Conservation (phyloP, 1,139 yeast genomes). For the Suhomyces guaymorum region DNA sequence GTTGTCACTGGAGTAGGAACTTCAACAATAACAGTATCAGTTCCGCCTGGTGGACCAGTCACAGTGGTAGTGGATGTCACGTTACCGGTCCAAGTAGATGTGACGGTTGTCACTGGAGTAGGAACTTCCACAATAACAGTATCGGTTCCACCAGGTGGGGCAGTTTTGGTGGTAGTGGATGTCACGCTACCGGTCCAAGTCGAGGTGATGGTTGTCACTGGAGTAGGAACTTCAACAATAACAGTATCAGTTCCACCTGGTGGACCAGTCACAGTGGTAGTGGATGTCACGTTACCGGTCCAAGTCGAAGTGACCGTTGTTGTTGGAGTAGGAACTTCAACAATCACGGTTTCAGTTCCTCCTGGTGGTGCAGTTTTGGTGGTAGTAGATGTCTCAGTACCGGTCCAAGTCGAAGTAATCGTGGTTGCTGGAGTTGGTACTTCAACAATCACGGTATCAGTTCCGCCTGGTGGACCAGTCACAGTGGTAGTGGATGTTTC, state of each 20-base stretch:
- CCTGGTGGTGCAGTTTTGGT: conserved; percentile 15
- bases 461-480: neutral
- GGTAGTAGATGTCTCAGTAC: conserved; percentile 7
- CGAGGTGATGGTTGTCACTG: conserved; percentile 15
- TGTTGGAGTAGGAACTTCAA: conserved; percentile 19
- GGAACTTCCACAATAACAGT: no score
- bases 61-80: no score
- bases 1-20: no score
- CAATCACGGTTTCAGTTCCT: conserved; percentile 18
- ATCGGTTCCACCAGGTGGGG: no score
- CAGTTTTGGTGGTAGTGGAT: conserved; percentile 11
- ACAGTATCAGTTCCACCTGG: conserved; percentile 20
- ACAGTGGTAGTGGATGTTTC: neutral
- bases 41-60: no score
- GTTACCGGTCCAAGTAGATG: neutral
- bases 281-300: conserved; percentile 5
- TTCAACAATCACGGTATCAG: neutral
- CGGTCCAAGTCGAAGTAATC: neutral
- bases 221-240: conserved; percentile 21
- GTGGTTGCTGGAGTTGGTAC: neutral
- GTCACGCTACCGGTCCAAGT: conserved; percentile 14
- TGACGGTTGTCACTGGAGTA: neutral
- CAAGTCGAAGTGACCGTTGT: conserved; percentile 7
- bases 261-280: conserved; percentile 12
- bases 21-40: no score